Conservation (phyloP, 305 asterid genomes). For the Fraxinus floribunda region DNA sequence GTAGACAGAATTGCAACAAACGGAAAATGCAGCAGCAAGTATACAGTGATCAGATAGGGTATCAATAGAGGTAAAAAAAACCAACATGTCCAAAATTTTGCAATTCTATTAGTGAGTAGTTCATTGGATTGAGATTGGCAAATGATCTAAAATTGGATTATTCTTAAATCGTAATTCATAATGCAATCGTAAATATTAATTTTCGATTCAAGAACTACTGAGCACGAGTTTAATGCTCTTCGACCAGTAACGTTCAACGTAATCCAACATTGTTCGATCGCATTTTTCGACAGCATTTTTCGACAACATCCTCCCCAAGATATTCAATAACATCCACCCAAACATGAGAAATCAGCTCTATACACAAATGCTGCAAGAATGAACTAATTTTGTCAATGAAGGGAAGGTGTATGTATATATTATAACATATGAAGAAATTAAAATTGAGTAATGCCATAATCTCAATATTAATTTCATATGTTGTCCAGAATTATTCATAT, state of each 20-base stretch:
- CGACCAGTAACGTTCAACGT: not conserved
- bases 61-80: not conserved
- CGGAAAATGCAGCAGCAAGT: not conserved
- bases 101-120: not conserved
- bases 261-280: not conserved
- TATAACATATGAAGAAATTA: not conserved
- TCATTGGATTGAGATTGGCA: not conserved
- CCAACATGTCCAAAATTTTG: not conserved
- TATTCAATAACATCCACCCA: not conserved
- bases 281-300: not conserved
- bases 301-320: not conserved
- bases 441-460: not conserved
- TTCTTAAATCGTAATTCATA: not conserved
- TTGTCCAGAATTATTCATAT: not conserved
- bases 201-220: not conserved
- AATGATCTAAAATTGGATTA: not conserved
- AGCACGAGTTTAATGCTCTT: not conserved
- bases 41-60: not conserved
- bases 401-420: not conserved
- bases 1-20: not conserved
- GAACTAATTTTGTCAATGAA: not conserved
- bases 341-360: not conserved
- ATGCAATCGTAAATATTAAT: not conserved
- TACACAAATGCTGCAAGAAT: not conserved
- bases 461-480: not conserved